A percentile compares a stretch with the other conserved stretches of the same genome.
These are phyloP conservation scores for Imleria badia DNA, from an alignment of 768 basidiomycete genomes.

Conservation along the genomic window DNA sequence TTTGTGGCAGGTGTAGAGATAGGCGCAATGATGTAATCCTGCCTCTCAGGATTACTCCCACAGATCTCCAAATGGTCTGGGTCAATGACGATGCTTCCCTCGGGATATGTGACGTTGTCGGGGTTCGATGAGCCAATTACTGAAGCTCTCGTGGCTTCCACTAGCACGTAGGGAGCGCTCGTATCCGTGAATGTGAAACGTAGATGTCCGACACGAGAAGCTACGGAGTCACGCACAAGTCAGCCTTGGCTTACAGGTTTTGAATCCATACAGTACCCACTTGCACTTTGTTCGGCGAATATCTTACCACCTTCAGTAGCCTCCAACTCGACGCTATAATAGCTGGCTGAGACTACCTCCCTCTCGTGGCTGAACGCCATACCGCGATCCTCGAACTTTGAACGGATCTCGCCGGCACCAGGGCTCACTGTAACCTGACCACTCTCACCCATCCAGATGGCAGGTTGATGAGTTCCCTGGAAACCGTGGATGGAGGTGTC, in stretches of 20 bases:
- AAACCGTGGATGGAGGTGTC: conserved; percentile 66
- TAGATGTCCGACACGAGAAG: conserved; percentile 74
- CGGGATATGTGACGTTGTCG: conserved; percentile 50
- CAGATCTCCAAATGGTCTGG: conserved; percentile 48
- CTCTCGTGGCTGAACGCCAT: conserved; percentile 48
- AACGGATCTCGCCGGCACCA: conserved; percentile 49
- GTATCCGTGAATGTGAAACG: conserved; percentile 61
- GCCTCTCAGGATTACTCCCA: conserved; percentile 65
- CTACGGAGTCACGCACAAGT: conserved; percentile 33
- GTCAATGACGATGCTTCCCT: conserved; percentile 50
- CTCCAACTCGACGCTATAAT: conserved; percentile 59
- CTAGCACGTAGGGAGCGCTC: conserved; percentile 53
- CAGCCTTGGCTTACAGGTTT: neutral
- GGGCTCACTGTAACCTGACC: conserved; percentile 62
- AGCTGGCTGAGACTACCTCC: conserved; percentile 53
- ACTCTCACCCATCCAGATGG: conserved; percentile 88
- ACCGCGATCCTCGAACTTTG: conserved; percentile 59
- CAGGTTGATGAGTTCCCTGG: conserved; percentile 78
- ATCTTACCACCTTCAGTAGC: conserved; percentile 52
- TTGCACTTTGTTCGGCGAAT: conserved; percentile 58
- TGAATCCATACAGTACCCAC: conserved; percentile 37
- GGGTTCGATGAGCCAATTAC: conserved; percentile 54
- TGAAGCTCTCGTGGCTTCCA: conserved; percentile 66
- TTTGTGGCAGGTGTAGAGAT: conserved; percentile 39
- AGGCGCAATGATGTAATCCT: conserved; percentile 70